Evolutionary conservation across 768 basidiomycete genomes (phyloP), one percentile per base, ranked within the genome.

Genomic region (Mycena alexandri): DNA sequence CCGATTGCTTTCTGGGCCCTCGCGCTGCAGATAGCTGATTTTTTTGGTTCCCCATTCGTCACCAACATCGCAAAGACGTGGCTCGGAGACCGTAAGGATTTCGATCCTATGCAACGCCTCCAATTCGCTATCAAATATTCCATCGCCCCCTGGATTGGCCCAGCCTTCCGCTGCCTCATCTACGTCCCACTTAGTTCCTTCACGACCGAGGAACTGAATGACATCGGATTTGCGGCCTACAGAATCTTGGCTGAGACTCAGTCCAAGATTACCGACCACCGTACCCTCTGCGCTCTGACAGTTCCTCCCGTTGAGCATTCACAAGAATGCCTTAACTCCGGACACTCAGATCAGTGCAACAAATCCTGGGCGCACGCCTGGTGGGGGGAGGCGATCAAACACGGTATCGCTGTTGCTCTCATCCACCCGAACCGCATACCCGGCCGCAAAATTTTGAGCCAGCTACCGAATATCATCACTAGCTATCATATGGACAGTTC

Each of bases 21-120:
- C 2, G 61, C 51, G 1, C 13, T 52, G 9, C 21, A 53, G 25
- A 62, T 62, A 50, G 61, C 25, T 3, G 61, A 62, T 36, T 62
- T 62, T 34, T 44, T 52, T 13, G 14, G 44, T n/a, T 11, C 41
- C 7, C 10, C 21, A 0, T 11, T 19, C 0, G 38, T 62, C 29
- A 33, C 34, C 34, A 2, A 8, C 36, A 41, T 4, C 24, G 33
- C 12, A 16, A 44, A 5, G 19, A 41, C 25, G 51, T 21, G 47
- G 36, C 12, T 51, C 6, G 8, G 17, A 10, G 13, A 14, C 1
- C 24, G 22, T 12, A n/a, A n/a, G 17, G 48, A 43, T 1, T 12
- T 53, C 16, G 25, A 46, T 24, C 61, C 61, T 0, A 5, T 34
- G 6, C 12, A 43, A 1, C 29, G 43, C 19, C 51, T 62, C 4